Percentiles rank a stretch among this genome's conserved stretches.
phyloP scores from a whole-genome alignment of 2,329 filamentous ascomycete genomes.

The Cercospora berteroae region DNA sequence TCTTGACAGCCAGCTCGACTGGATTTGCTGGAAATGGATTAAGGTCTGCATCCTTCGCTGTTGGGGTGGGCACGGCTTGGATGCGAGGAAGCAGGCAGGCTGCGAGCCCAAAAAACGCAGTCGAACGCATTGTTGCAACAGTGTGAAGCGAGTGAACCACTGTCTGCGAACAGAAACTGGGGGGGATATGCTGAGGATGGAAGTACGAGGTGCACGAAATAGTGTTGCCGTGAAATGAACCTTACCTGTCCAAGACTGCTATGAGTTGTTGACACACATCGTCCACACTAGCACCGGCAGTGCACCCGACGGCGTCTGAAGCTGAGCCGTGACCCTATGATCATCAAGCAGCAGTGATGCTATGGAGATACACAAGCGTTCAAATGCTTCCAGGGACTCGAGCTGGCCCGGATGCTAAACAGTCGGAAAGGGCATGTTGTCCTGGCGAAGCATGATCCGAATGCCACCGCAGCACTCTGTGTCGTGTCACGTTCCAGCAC shows the following conservation, averaged over 20 bases:
- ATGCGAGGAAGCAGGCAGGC: slow-evolving; percentile 5
- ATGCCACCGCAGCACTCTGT: background rate
- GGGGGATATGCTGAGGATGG: no score
- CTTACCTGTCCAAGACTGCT: background rate
- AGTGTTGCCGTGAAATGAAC: background rate
- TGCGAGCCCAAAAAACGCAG: slow-evolving; percentile 1
- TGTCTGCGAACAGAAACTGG: background rate
- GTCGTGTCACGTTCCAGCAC: background rate
- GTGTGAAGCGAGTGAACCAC: background rate
- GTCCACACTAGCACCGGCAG: background rate
- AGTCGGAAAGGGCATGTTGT: no score
- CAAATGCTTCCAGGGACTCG: no score
- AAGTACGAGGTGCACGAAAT: background rate
- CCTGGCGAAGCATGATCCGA: no score
- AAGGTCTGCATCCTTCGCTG: background rate
- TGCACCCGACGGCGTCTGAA: background rate
- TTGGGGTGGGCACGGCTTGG: slow-evolving; percentile 12
- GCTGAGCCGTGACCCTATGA: background rate
- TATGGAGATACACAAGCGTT: background rate
- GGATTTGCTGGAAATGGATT: background rate
- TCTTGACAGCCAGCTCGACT: background rate
- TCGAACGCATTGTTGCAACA: slow-evolving; percentile 8
- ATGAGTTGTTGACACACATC: background rate
- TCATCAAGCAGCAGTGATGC: background rate
- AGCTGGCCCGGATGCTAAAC: no score